Conservation (phyloP, 1,284 basidiomycete species). For the Trichosporon ovoides region DNA sequence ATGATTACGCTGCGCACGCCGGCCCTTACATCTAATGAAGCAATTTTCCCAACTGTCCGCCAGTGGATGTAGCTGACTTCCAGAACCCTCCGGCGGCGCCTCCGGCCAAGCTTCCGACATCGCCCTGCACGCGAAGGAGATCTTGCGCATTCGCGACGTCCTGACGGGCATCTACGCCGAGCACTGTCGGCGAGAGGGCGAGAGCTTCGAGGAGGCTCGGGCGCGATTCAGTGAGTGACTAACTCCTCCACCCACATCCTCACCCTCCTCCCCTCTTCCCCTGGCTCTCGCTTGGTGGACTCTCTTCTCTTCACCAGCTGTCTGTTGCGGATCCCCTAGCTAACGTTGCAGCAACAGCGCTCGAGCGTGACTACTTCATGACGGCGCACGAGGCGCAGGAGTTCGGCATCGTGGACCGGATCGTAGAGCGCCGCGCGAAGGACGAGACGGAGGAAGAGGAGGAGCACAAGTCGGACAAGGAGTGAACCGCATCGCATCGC, state of each 20-base stretch:
- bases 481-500: too few species aligned
- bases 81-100: slow-evolving; percentile 89
- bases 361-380: slow-evolving; percentile 93
- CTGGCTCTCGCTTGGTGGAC: too few species aligned
- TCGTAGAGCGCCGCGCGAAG: slow-evolving; percentile 57
- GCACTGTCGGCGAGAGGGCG: slow-evolving; percentile 61
- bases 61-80: background rate
- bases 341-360: slow-evolving; percentile 57
- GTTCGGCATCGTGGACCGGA: slow-evolving; percentile 86
- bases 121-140: slow-evolving; percentile 88
- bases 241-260: too few species aligned
- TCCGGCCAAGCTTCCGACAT: slow-evolving; percentile 90
- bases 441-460: slow-evolving; percentile 20
- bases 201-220: slow-evolving; percentile 60
- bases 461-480: slow-evolving; percentile 4
- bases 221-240: slow-evolving; percentile 74
- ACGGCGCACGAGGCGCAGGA: slow-evolving; percentile 78
- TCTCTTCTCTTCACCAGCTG: slow-evolving; percentile 20
- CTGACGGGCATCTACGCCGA: slow-evolving; percentile 71
- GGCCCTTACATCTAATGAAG: too few species aligned
- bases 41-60: too few species aligned
- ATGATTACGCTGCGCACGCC: too few species aligned
- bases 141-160: slow-evolving; percentile 72
- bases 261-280: too few species aligned
- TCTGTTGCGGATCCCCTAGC: background rate